Base-by-base conservation (phyloP, 768 basidiomycete species). In the Boletus sp. region DNA sequence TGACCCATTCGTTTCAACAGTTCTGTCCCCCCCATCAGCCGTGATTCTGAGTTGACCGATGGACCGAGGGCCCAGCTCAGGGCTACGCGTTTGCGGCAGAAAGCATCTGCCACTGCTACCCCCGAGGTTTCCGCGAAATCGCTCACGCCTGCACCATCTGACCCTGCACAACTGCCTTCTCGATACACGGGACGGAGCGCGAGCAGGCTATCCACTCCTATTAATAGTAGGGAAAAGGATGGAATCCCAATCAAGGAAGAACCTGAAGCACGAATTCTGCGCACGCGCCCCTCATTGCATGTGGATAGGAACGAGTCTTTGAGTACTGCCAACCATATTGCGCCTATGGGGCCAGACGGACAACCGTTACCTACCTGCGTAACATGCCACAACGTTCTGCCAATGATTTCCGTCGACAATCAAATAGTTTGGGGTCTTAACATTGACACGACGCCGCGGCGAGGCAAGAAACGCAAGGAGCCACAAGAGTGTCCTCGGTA, bases 401-500 rank as follows among this genome's bases (percentile, higher is more conserved):
- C 88, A 3, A 79, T 91, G 54, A 90, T 90, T 60, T 80, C 84
- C 47, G 84, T 90, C 27, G 86, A 89, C 69, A 81, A 80, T 39
- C 77, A 84, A 67, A 80, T 90, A 23, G 85, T 90, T 34, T 90
- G 87, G 86, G 89, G 88, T 21, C 73, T 85, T 39, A 77, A 74
- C 39, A 55, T 78, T 21, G 82, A 83, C 61, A 74, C 67, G 51
- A 73, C 79, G 32, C 71, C 70, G 6, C 70, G 67, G 58, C 65
- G 70, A 63, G 75, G 75, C 46, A 80, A 74, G 68, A 84, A 80
- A 68, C 83, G 80, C 63, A 84, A 83, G 68, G 75, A 75, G 56
- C 80, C 81, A 55, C 81, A 82, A 56, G 85, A 88, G 29, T 92
- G 90, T 69, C 87, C 88, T 52, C 78, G 90, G 89, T 92, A 67